Conservation (phyloP, 2,329 filamentous ascomycete genomes). For the Leptoxyphium fumago region DNA sequence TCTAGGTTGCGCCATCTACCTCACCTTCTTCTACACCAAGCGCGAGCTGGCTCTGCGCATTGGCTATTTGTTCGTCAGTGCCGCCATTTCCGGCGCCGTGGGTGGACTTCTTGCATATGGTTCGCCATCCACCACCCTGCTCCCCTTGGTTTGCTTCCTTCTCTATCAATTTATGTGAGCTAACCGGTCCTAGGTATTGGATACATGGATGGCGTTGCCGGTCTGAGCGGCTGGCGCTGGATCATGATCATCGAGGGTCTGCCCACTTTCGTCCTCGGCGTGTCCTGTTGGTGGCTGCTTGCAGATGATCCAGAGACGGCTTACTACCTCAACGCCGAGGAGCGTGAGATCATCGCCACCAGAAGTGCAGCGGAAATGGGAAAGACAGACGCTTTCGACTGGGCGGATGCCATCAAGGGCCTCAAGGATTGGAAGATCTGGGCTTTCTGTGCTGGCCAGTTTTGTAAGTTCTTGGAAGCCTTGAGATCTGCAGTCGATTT, state of each 20-base stretch:
- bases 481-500: no score
- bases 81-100: slow-evolving; percentile 56
- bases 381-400: slow-evolving; percentile 37
- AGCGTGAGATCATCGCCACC: slow-evolving; percentile 42
- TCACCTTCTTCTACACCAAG: slow-evolving; percentile 65
- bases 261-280: slow-evolving; percentile 39
- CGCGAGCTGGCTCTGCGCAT: slow-evolving; percentile 57
- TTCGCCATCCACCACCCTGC: background rate
- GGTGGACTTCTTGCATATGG: slow-evolving; percentile 61
- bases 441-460: slow-evolving; percentile 53
- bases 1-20: slow-evolving; percentile 41
- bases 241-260: slow-evolving; percentile 51
- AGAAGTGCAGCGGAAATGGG: slow-evolving; percentile 37
- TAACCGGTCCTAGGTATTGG: slow-evolving; percentile 34
- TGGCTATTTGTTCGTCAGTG: slow-evolving; percentile 56
- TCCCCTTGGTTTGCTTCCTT: background rate
- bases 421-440: slow-evolving; percentile 66
- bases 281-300: slow-evolving; percentile 40
- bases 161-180: background rate
- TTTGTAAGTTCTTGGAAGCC: slow-evolving; percentile 30
- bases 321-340: slow-evolving; percentile 43
- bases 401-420: slow-evolving; percentile 49
- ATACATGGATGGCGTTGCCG: slow-evolving; percentile 52
- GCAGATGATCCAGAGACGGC: slow-evolving; percentile 53
- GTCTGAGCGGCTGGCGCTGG: slow-evolving; percentile 56